Conservation (phyloP, 108 stramenopile genomes). For the Nitzschia inconspicua region DNA sequence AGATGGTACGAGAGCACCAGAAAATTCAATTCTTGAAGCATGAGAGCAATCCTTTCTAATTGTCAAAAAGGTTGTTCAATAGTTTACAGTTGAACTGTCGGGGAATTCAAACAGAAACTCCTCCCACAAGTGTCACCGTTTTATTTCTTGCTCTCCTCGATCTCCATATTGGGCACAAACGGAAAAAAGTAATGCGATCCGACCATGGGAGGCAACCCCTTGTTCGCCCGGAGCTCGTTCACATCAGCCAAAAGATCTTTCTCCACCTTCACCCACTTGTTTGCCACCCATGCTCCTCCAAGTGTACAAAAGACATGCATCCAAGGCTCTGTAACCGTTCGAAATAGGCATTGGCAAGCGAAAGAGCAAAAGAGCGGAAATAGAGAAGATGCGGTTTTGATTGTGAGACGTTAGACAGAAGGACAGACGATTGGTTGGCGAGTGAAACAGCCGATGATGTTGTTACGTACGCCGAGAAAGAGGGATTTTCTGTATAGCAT, state of each 20-base stretch:
- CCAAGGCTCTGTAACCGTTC: conserved; percentile 54
- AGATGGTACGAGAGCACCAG: too few species aligned
- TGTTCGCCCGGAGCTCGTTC: conserved; percentile 84
- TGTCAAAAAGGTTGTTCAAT: too few species aligned
- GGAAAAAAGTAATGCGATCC: conserved; percentile 44
- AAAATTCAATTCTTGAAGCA: too few species aligned
- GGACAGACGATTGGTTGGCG: neutral
- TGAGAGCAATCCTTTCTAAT: too few species aligned
- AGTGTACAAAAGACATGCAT: conserved; percentile 65
- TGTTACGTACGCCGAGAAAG: conserved; percentile 70
- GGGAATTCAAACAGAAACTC: too few species aligned
- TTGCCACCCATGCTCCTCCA: conserved; percentile 73
- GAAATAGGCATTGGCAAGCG: neutral
- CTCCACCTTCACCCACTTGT: conserved; percentile 74
- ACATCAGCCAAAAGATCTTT: conserved; percentile 69
- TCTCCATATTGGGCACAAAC: conserved; percentile 24
- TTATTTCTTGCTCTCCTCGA: conserved; percentile 11
- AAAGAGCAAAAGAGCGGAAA: neutral
- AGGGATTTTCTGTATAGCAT: conserved; percentile 71
- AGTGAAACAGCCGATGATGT: neutral
- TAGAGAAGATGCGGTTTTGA: neutral
- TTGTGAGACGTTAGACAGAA: neutral
- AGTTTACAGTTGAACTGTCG: too few species aligned
- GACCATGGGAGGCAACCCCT: conserved; percentile 83
- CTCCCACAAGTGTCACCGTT: too few species aligned